Base-by-base conservation (phyloP, 805 yeast genomes). In the Starmerella tilneyi region DNA sequence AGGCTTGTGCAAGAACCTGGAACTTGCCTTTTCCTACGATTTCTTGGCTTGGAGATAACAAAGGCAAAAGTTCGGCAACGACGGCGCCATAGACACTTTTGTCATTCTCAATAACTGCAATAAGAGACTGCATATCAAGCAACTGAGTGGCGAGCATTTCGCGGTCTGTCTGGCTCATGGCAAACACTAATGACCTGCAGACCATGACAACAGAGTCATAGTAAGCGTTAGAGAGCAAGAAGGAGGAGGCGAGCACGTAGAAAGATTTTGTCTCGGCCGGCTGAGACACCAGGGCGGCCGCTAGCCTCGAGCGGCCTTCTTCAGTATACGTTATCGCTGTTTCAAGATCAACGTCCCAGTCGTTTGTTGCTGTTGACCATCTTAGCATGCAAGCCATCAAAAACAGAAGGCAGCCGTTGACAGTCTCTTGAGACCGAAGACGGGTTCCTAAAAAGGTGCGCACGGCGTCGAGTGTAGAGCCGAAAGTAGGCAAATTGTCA, bases 401-500 rank as follows among this genome's bases (percentile, higher is more conserved):
- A 22, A 39, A 48, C 9, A 37, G 35, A 1, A 36, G 17, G 9
- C 41, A 15, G 3, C 35, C 20, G 11, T 41, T 41, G 16, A 43
- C 40, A 12, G 35, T 20, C 2, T 45, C 45, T 8, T 7, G 24
- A 9, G 45, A 20, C 4, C 37, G 38, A n/a, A 26, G 8, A 1
- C 34, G 24, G 9, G 36, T 26, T 19, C 23, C 19, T 7, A 46
- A 19, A 5, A 39, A 54, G 12, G 37, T 27, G 9, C 38, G 31
- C n/a, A 47, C 46, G 8, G 63, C 63, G 0, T 52, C 44, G 0
- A 63, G 39, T 31, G 75, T 45, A 1, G 63, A 63, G 1, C 55
- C 45, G 51, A 82, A 80, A 0, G 58, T 45, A 1, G 95, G 94
- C 50, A 84, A 79, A 15, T 55, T 52, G 0, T 96, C 37, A 1